Percentiles rank a stretch among this genome's conserved stretches.
phyloP scores from a whole-genome alignment of 208 protist species.

The Naegleria lovaniensis region DNA sequence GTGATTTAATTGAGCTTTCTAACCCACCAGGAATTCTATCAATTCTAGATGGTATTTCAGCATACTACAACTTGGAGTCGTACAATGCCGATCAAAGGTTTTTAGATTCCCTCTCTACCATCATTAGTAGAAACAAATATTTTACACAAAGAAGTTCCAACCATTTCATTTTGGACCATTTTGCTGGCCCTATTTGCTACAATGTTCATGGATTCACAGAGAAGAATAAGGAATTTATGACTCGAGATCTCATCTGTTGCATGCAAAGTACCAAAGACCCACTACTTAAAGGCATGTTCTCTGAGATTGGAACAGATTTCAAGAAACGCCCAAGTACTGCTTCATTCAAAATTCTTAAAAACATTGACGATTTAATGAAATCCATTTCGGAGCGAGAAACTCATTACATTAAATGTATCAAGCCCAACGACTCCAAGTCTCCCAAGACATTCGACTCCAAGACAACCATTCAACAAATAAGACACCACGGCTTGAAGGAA shows the following conservation, averaged over 20 bases:
- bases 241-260: constrained; percentile 32
- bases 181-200: constrained; percentile 87
- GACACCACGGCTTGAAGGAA: constrained; percentile 84
- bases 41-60: constrained; percentile 90
- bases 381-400: constrained; percentile 75
- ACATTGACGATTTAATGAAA: constrained; percentile 70
- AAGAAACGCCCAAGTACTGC: constrained; percentile 61
- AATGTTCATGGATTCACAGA: constrained; percentile 75
- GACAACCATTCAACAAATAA: constrained; percentile 79
- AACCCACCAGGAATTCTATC: constrained; percentile 72
- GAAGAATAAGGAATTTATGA: constrained; percentile 86
- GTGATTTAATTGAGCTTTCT: constrained; percentile 76
- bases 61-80: constrained; percentile 80
- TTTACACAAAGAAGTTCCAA: constrained; percentile 51
- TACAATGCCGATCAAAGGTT: constrained; percentile 80
- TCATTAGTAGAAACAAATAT: constrained; percentile 31
- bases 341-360: constrained; percentile 81
- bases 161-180: constrained; percentile 81
- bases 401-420: constrained; percentile 89
- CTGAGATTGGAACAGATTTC: background rate
- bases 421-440: constrained; percentile 83
- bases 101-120: constrained; percentile 65
- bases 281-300: constrained; percentile 16
- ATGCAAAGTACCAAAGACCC: background rate
- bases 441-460: constrained; percentile 64